These are phyloP conservation scores for Globisporangium yorkense DNA, from an alignment of 352 stramenopile genomes.

Conservation along the genomic window DNA sequence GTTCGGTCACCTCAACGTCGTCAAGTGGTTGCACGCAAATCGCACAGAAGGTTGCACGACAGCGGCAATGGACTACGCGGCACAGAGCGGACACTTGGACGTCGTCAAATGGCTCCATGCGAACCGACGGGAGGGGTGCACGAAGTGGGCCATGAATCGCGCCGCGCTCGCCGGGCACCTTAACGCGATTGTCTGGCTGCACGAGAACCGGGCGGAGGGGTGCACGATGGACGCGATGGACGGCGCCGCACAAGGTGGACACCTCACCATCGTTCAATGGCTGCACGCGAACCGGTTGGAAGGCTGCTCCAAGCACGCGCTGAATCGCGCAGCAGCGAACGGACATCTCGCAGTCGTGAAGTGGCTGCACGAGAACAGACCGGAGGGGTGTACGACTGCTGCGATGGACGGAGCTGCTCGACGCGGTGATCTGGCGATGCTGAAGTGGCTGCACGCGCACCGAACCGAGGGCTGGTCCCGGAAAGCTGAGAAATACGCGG, in stretches of 20 bases:
- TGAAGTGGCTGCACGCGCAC: slow-evolving; percentile 7
- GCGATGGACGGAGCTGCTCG: slow-evolving; percentile 8
- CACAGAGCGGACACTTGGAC: slow-evolving; percentile 1
- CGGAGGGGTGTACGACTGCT: slow-evolving; percentile 3
- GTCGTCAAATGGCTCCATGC: slow-evolving; percentile 4
- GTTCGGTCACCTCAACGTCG: slow-evolving; percentile 4
- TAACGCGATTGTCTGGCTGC: slow-evolving; percentile 2
- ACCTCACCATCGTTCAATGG: slow-evolving; percentile 5
- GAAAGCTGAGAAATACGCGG: background rate
- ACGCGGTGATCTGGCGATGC: slow-evolving; percentile 2
- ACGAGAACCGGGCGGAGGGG: slow-evolving; percentile 5
- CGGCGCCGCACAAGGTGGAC: background rate
- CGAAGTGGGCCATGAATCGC: slow-evolving; percentile 7
- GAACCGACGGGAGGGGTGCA: slow-evolving; percentile 6
- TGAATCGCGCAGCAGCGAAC: slow-evolving; percentile 5
- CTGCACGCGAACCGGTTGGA: slow-evolving; percentile 2
- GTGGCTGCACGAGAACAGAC: slow-evolving; percentile 5
- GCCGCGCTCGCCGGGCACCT: slow-evolving; percentile 5
- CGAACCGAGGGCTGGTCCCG: slow-evolving; percentile 6
- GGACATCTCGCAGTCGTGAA: slow-evolving; percentile 3
- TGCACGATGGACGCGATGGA: slow-evolving; percentile 5
- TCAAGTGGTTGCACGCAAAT: slow-evolving; percentile 4
- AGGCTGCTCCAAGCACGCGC: slow-evolving; percentile 6
- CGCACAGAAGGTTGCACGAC: slow-evolving; percentile 1
- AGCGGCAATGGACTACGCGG: slow-evolving; percentile 6